Percentiles rank a stretch among this genome's conserved stretches.
Evolutionary conservation across 306 rosid genomes (phyloP).

Genomic region (Cucurbita maxima): DNA sequence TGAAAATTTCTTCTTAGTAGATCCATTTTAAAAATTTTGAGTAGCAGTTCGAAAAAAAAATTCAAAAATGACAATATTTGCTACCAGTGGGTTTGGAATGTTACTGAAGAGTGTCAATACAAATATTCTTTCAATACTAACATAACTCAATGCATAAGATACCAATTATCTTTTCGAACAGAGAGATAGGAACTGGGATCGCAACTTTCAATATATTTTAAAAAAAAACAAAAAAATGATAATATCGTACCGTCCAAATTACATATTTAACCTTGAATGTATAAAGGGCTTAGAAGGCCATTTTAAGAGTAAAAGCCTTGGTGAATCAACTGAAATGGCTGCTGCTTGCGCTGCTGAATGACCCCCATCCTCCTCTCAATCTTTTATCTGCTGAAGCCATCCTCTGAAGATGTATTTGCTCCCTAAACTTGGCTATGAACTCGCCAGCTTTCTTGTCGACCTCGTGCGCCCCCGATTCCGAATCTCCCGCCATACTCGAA

Average conservation of each 20-base stretch:
- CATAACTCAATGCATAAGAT: too few relatives aligned
- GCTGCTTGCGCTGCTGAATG: constrained; percentile 11
- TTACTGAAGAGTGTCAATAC: too few relatives aligned
- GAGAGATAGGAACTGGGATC: neutral
- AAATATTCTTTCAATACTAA: too few relatives aligned
- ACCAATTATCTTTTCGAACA: too few relatives aligned
- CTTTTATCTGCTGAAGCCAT: constrained; percentile 47
- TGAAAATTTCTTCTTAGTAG: too few relatives aligned
- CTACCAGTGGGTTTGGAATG: too few relatives aligned
- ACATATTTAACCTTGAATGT: neutral
- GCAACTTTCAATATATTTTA: neutral
- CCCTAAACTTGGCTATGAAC: constrained; percentile 86
- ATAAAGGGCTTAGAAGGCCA: neutral
- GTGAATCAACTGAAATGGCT: constrained; percentile 31
- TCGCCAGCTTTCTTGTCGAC: constrained; percentile 94
- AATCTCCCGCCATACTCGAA: constrained; percentile 20
- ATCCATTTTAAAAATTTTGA: too few relatives aligned
- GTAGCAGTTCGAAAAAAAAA: too few relatives aligned
- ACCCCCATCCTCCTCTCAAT: constrained; percentile 36
- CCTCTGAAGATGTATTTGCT: constrained; percentile 85
- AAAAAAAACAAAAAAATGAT: neutral
- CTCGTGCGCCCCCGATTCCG: constrained; percentile 45
- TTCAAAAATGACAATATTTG: too few relatives aligned
- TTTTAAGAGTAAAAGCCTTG: neutral
- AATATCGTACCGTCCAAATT: neutral